Conservation (phyloP, 1,284 basidiomycete genomes). For the Apiotrichum sp. region DNA sequence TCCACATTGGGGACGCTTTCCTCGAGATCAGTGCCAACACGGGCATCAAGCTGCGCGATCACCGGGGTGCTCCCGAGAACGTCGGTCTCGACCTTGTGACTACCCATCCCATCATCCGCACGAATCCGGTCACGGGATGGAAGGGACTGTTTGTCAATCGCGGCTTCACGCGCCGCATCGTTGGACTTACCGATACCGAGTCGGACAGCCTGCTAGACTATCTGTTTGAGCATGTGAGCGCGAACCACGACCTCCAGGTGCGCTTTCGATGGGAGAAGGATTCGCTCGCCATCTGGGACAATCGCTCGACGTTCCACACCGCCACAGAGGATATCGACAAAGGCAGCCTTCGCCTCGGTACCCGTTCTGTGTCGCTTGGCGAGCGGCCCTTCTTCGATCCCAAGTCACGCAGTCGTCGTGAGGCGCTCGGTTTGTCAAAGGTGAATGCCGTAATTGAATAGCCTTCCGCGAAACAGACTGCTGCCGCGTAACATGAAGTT, state of each 20-base stretch:
- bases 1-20: slow-evolving; percentile 56
- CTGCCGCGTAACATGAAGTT: no score
- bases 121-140: slow-evolving; percentile 61
- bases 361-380: slow-evolving; percentile 59
- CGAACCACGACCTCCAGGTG: slow-evolving; percentile 46
- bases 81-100: slow-evolving; percentile 55
- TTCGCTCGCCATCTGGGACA: slow-evolving; percentile 45
- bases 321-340: slow-evolving; percentile 50
- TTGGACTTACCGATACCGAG: slow-evolving; percentile 58
- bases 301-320: slow-evolving; percentile 55
- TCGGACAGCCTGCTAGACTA: slow-evolving; percentile 38
- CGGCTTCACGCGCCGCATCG: slow-evolving; percentile 58
- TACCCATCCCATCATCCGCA: slow-evolving; percentile 54
- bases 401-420: slow-evolving; percentile 17
- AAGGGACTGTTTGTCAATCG: slow-evolving; percentile 66
- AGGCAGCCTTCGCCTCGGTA: slow-evolving; percentile 50
- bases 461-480: no score
- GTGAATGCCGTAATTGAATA: no score
- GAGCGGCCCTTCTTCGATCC: slow-evolving; percentile 56
- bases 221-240: slow-evolving; percentile 48
- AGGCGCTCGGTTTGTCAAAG: neutral
- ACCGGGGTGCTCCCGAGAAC: slow-evolving; percentile 56
- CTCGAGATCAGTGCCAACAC: slow-evolving; percentile 30
- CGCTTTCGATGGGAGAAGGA: slow-evolving; percentile 47
- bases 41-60: neutral